Conservation (phyloP, 2,329 filamentous ascomycete species). For the Diaporthe sp. region DNA sequence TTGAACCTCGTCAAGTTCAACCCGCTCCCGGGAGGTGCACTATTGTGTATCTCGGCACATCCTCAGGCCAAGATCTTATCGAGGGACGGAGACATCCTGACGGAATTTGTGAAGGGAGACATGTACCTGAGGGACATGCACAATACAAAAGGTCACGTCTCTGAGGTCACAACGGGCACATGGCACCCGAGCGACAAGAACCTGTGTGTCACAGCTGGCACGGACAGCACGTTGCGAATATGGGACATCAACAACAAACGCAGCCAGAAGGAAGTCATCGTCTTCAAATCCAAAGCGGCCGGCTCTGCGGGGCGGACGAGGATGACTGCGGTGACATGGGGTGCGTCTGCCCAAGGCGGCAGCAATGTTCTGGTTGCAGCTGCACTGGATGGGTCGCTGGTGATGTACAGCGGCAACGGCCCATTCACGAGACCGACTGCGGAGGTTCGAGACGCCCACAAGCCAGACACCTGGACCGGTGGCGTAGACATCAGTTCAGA, state of each 20-base stretch:
- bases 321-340: slow-evolving; percentile 95
- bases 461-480: slow-evolving; percentile 88
- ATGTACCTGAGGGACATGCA: slow-evolving; percentile 99
- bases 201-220: slow-evolving; percentile 89
- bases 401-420: slow-evolving; percentile 93
- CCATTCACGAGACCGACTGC: slow-evolving; percentile 86
- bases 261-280: slow-evolving; percentile 91
- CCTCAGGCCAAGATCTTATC: slow-evolving; percentile 91
- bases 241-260: slow-evolving; percentile 97
- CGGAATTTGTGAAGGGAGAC: slow-evolving; percentile 95
- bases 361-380: slow-evolving; percentile 84
- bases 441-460: slow-evolving; percentile 88
- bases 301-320: slow-evolving; percentile 91
- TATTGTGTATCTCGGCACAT: slow-evolving; percentile 90
- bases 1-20: slow-evolving; percentile 92
- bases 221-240: slow-evolving; percentile 94
- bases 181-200: slow-evolving; percentile 94
- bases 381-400: slow-evolving; percentile 88
- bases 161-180: slow-evolving; percentile 88
- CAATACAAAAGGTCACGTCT: slow-evolving; percentile 96
- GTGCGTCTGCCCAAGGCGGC: slow-evolving; percentile 80
- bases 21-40: slow-evolving; percentile 81
- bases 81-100: slow-evolving; percentile 87
- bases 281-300: slow-evolving; percentile 92
- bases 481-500: slow-evolving; percentile 93